Evolutionary conservation across 2,329 filamentous ascomycete species (phyloP).

Genomic region (Sporothrix euskadiensis): DNA sequence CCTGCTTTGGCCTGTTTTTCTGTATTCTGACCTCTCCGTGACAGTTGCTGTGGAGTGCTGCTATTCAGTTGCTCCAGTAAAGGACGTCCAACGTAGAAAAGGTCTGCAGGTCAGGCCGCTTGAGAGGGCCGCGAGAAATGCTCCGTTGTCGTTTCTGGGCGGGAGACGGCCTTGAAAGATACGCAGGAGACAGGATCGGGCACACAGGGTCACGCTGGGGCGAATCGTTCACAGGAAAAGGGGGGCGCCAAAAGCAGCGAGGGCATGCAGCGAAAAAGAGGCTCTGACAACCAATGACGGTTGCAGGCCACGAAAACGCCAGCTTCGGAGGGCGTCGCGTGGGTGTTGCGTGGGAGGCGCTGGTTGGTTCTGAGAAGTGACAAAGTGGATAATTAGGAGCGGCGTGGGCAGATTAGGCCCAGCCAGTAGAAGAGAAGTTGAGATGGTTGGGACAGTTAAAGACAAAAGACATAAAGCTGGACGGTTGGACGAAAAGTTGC

Average conservation of each 20-base stretch:
- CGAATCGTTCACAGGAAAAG: slow-evolving; percentile 2
- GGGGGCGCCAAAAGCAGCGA: background rate
- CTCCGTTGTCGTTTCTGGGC: slow-evolving; percentile 6
- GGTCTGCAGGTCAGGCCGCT: background rate
- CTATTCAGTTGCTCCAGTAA: background rate
- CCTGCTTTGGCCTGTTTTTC: background rate
- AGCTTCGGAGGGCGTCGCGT: slow-evolving; percentile 6
- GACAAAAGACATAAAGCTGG: slow-evolving; percentile 5
- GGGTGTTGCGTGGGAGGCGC: slow-evolving; percentile 20
- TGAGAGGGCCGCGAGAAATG: background rate
- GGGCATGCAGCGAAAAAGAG: background rate
- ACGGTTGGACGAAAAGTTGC: slow-evolving; percentile 7
- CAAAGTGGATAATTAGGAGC: slow-evolving; percentile 3
- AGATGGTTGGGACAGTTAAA: background rate
- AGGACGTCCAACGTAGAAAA: background rate
- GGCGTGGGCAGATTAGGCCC: background rate
- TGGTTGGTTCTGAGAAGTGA: slow-evolving; percentile 26
- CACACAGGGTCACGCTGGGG: background rate
- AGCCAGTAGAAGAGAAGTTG: background rate
- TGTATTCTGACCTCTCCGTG: background rate
- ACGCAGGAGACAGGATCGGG: background rate
- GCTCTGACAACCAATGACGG: slow-evolving; percentile 17
- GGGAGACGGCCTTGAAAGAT: background rate
- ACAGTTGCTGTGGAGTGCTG: slow-evolving; percentile 1
- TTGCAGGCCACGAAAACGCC: slow-evolving; percentile 18